A percentile compares a stretch with the other conserved stretches of the same genome.
Evolutionary conservation across 331 rosid genomes (phyloP).

Genomic region (Pyrus hybrid): DNA sequence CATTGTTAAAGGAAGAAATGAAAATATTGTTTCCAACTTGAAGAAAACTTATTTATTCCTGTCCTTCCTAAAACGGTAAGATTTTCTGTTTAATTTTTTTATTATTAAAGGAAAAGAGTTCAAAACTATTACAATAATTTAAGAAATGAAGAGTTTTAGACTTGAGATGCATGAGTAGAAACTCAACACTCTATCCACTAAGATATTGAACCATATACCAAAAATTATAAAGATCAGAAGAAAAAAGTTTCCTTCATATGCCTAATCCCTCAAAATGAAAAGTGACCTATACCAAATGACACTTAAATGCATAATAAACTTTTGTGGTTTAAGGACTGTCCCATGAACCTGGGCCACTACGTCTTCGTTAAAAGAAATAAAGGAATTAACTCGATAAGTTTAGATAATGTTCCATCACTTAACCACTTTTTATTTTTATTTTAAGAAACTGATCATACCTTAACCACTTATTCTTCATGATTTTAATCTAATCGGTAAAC

Average conservation of each 20-base stretch:
- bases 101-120: no score
- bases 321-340: background rate
- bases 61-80: no score
- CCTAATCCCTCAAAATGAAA: background rate
- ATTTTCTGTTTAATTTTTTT: no score
- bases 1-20: no score
- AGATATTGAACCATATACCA: no score
- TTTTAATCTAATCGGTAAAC: background rate
- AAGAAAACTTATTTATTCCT: background rate
- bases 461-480: background rate
- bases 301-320: background rate
- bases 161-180: accelerated
- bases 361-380: background rate
- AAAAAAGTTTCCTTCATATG: background rate
- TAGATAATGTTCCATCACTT: background rate
- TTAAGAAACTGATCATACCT: background rate
- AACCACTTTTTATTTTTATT: background rate
- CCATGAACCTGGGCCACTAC: background rate
- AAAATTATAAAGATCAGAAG: background rate
- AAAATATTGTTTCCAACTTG: background rate
- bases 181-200: background rate
- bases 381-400: background rate
- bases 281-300: background rate
- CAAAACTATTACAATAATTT: no score
- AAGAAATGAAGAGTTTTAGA: background rate